These are phyloP conservation scores for Penicillium atrosanguineum DNA, from an alignment of 495 filamentous ascomycete species.

Conservation along the genomic window DNA sequence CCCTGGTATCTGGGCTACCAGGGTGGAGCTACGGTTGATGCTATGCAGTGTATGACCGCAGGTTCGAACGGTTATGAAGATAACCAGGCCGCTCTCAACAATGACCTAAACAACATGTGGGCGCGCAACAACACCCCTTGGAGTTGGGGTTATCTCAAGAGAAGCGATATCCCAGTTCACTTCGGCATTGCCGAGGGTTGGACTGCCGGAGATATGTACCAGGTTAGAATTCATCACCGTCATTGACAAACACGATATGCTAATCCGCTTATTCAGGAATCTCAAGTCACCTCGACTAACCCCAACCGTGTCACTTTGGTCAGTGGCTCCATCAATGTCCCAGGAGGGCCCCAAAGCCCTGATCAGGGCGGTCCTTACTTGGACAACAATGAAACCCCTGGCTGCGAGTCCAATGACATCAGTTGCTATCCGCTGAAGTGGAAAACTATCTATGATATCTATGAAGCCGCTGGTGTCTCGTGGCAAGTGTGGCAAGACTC, in stretches of 20 bases:
- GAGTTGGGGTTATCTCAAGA: conserved; percentile 51
- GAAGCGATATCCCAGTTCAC: conserved; percentile 51
- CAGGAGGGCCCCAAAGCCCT: conserved; percentile 44
- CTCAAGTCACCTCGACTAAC: conserved; percentile 52
- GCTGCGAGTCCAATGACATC: conserved; percentile 41
- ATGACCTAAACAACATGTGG: conserved; percentile 52
- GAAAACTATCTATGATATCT: conserved; percentile 53
- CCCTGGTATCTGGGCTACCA: conserved; percentile 55
- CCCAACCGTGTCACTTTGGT: conserved; percentile 56
- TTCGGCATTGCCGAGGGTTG: conserved; percentile 54
- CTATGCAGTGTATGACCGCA: conserved; percentile 55
- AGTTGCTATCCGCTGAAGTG: conserved; percentile 56
- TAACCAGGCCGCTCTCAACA: conserved; percentile 51
- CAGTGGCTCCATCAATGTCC: conserved; percentile 52
- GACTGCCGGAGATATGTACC: conserved; percentile 57
- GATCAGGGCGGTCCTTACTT: conserved; percentile 50
- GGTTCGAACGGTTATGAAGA: conserved; percentile 49
- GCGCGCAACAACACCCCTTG: conserved; percentile 52
- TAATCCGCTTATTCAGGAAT: conserved; percentile 32
- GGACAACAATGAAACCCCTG: conserved; percentile 55
- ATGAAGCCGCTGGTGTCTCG: conserved; percentile 50
- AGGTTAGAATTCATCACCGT: conserved; percentile 19
- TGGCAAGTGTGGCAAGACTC: conserved; percentile 56
- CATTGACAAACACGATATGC: neutral
- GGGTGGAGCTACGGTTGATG: conserved; percentile 42